These are phyloP conservation scores for Leptographium flavum DNA, from an alignment of 2,329 filamentous ascomycete genomes.

Conservation along the genomic window DNA sequence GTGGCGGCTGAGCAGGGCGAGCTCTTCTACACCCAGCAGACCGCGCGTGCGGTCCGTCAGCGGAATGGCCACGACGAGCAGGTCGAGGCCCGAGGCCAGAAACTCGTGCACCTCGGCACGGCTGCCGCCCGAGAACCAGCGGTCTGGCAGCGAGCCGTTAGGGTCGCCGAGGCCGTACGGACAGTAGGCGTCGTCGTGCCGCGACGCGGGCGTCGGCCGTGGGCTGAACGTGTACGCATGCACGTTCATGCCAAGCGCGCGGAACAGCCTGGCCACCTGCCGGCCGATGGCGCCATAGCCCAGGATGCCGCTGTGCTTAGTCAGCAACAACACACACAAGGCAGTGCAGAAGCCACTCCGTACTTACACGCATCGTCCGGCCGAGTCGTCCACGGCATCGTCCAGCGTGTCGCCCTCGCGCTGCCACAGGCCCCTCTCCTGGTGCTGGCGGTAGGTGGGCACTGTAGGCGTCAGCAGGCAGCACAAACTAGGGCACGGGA, in stretches of 20 bases:
- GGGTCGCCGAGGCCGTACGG: conserved; percentile 50
- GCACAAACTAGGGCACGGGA: too few relatives aligned
- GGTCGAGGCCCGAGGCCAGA: conserved; percentile 33
- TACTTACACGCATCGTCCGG: conserved; percentile 34
- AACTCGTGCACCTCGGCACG: conserved; percentile 33
- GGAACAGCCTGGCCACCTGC: conserved; percentile 39
- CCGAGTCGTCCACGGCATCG: conserved; percentile 24
- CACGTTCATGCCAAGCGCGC: conserved; percentile 55
- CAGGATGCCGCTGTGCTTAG: conserved; percentile 28
- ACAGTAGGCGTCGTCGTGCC: conserved; percentile 49
- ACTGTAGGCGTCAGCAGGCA: conserved; percentile 18
- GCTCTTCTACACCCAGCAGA: conserved; percentile 34
- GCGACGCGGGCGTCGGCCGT: conserved; percentile 50
- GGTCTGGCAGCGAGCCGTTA: conserved; percentile 30
- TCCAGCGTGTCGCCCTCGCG: conserved; percentile 13
- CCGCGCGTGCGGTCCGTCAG: conserved; percentile 31
- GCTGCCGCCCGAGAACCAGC: conserved; percentile 34
- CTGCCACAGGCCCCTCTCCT: conserved; percentile 29
- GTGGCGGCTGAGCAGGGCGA: conserved; percentile 15
- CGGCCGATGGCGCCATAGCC: conserved; percentile 41
- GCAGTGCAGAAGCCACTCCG: too few relatives aligned
- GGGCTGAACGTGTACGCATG: conserved; percentile 62
- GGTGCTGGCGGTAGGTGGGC: conserved; percentile 27
- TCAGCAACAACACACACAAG: background rate
- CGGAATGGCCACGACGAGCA: conserved; percentile 36